A percentile compares a stretch with the other conserved stretches of the same genome.
These are phyloP conservation scores for Arachnomyces sp. DNA, from an alignment of 2,329 filamentous ascomycete species.

Conservation along the genomic window DNA sequence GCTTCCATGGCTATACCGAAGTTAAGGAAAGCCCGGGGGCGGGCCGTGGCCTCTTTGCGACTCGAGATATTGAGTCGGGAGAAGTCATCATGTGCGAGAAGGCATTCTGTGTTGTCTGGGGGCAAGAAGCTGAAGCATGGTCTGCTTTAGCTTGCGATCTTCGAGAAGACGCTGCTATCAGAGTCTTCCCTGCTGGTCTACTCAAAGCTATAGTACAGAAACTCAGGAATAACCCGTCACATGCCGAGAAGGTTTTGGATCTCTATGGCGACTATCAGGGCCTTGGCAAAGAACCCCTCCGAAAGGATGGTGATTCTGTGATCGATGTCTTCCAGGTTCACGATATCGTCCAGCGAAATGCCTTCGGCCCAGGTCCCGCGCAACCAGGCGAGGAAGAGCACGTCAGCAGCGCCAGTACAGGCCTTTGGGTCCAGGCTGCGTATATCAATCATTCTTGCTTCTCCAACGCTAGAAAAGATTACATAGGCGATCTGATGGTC, in stretches of 20 bases:
- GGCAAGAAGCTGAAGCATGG: slow-evolving; percentile 33
- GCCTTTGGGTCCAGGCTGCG: slow-evolving; percentile 33
- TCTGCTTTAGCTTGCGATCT: slow-evolving; percentile 38
- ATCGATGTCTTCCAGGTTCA: slow-evolving; percentile 33
- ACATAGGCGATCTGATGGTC: slow-evolving; percentile 34
- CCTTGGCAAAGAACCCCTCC: slow-evolving; percentile 22
- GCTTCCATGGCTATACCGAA: slow-evolving; percentile 26
- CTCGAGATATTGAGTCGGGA: slow-evolving; percentile 28
- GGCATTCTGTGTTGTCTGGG: slow-evolving; percentile 34
- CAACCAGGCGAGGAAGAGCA: slow-evolving; percentile 19
- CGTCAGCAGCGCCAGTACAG: slow-evolving; percentile 23
- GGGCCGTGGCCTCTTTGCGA: slow-evolving; percentile 39
- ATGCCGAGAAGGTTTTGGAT: slow-evolving; percentile 26
- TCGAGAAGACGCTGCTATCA: slow-evolving; percentile 12
- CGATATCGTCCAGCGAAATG: slow-evolving; percentile 35
- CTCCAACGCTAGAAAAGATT: slow-evolving; percentile 28
- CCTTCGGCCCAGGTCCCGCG: slow-evolving; percentile 31
- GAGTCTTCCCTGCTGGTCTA: slow-evolving; percentile 15
- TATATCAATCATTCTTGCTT: slow-evolving; percentile 39
- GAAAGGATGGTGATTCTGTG: slow-evolving; percentile 29
- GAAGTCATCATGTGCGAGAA: slow-evolving; percentile 39
- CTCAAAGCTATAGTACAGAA: slow-evolving; percentile 28
- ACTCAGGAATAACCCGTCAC: slow-evolving; percentile 33
- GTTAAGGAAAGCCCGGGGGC: slow-evolving; percentile 25
- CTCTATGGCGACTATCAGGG: slow-evolving; percentile 30